Percentiles rank a stretch among this genome's conserved stretches.
Evolutionary conservation across 495 filamentous ascomycete species (phyloP).

Genomic region (Glarea lozoyensis): DNA sequence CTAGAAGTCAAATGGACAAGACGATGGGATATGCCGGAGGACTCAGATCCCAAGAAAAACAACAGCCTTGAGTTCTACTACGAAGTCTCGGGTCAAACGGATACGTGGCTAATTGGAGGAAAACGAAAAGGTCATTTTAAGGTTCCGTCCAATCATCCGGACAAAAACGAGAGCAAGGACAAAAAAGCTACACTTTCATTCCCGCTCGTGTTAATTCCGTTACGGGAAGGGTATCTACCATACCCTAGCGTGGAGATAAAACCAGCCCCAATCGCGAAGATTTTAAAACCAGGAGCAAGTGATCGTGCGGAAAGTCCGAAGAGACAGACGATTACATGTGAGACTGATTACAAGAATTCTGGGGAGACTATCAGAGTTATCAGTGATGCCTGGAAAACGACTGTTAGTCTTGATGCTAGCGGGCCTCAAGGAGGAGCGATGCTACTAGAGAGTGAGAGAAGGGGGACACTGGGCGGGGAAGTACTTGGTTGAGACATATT

Average conservation of each 20-base stretch:
- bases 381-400: constrained; percentile 63
- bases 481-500: no score
- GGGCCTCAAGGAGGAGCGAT: constrained; percentile 53
- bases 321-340: constrained; percentile 42
- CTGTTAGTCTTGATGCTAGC: constrained; percentile 62
- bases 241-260: constrained; percentile 75
- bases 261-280: constrained; percentile 30
- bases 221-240: constrained; percentile 64
- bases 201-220: constrained; percentile 66
- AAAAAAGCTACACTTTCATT: constrained; percentile 31
- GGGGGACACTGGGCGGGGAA: constrained; percentile 1
- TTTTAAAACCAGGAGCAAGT: constrained; percentile 1
- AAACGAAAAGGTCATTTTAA: constrained; percentile 69
- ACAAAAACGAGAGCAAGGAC: background rate
- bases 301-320: constrained; percentile 13
- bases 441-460: constrained; percentile 46
- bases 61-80: constrained; percentile 70
- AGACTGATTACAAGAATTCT: constrained; percentile 71
- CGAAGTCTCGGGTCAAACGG: constrained; percentile 66
- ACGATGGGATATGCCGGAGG: constrained; percentile 48
- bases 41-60: constrained; percentile 22
- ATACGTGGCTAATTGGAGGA: constrained; percentile 80
- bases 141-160: constrained; percentile 30
- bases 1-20: constrained; percentile 70
- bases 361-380: constrained; percentile 72